Evolutionary conservation across 768 basidiomycete genomes (phyloP), one percentile per base, ranked within the genome.

Genomic region (Tricholoma matsutake): DNA sequence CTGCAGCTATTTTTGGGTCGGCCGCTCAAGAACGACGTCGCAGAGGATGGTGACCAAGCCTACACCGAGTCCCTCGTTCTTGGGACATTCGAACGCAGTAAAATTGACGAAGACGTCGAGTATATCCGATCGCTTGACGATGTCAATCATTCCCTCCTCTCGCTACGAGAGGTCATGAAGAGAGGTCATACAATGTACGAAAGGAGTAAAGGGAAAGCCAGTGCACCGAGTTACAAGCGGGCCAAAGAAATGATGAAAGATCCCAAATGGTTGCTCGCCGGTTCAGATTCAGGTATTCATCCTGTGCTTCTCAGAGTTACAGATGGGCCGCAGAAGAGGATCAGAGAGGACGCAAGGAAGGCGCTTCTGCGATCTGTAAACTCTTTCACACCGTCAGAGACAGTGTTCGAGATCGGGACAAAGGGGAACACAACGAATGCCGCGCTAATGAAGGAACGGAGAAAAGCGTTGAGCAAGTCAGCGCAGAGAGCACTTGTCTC

Each of bases 131-230:
- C 83, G 10, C 75, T 94, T 32, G 86, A 92, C 53, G 81, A 81
- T 16, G 72, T 79, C 34, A 84, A 91, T 56, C 84, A 86, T 64
- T 81, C 82, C 10, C 81, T 98, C 25, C 77, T 83, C 9, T 76
- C 81, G 45, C 75, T 96, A 29, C 81, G 89, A 20, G 86, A 87
- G 4, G 92, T 98, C 61, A 96, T 96, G 87, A 81, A 81, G 62
- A 86, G 92, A 56, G 96, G 95, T 0, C 94, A 98, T 64, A 76
- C 82, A 1, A 91, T 98, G 92, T 98, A 96, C 71, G 95, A 98
- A 68, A 87, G 94, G 32, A 93, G 92, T 63, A 89, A 93, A 72
- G 91, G 90, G 20, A 97, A 96, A 70, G 96, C 96, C 16, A 91
- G 88, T 68, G 82, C 83, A 14, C 87, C 87, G 59, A 91, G 89